These are phyloP conservation scores for Penstemon barbatus DNA, from an alignment of 257 asterid genomes.

Conservation along the genomic window DNA sequence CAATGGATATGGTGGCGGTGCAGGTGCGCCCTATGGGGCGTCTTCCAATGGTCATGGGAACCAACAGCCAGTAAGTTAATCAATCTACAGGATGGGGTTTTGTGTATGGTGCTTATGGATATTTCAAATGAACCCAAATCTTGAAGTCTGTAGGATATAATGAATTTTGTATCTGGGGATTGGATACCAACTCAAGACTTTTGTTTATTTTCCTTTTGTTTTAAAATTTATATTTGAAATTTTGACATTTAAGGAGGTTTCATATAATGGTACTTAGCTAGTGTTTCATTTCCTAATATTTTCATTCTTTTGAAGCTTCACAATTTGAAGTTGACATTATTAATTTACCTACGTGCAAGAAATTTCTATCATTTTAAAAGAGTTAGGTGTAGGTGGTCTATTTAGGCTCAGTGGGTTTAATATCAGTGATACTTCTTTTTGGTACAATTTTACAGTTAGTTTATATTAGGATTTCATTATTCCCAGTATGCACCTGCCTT, in stretches of 20 bases:
- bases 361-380: neutral
- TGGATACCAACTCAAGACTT: slow-evolving; percentile 17
- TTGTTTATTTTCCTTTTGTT: neutral
- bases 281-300: slow-evolving; percentile 26
- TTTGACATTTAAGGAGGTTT: slow-evolving; percentile 29
- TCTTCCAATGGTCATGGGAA: slow-evolving; percentile 55
- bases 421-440: too few species aligned
- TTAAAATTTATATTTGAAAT: slow-evolving; percentile 25
- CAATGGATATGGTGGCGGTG: slow-evolving; percentile 58
- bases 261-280: slow-evolving; percentile 6
- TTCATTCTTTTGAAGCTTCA: slow-evolving; percentile 31
- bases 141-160: slow-evolving; percentile 33
- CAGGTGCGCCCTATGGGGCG: slow-evolving; percentile 43
- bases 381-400: too few species aligned
- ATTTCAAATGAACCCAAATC: slow-evolving; percentile 23
- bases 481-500: too few species aligned
- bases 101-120: slow-evolving; percentile 7
- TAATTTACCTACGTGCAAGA: neutral
- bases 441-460: too few species aligned
- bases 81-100: slow-evolving; percentile 1
- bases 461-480: too few species aligned
- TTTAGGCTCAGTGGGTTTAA: neutral
- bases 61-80: slow-evolving; percentile 62
- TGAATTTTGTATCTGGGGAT: slow-evolving; percentile 40
- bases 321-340: neutral